Percentiles rank a stretch among this genome's conserved stretches.
These are phyloP conservation scores for Tulasnella sp. DNA, from an alignment of 768 basidiomycete genomes.

Conservation along the genomic window DNA sequence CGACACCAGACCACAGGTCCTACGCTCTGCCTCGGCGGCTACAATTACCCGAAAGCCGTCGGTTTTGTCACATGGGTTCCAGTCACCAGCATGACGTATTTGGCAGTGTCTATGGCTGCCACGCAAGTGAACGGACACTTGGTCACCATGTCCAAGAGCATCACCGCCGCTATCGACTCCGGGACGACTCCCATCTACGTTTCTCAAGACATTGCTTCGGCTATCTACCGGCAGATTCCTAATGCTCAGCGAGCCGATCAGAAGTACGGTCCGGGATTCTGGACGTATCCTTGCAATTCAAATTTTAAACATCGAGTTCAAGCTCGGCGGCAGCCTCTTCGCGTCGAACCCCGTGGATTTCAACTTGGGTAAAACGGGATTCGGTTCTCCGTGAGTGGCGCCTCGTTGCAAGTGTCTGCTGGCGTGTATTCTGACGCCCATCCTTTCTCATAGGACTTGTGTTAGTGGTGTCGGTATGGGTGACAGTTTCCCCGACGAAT, in stretches of 20 bases:
- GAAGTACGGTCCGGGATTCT: slow-evolving; percentile 37
- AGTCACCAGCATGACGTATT: slow-evolving; percentile 44
- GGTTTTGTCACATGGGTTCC: slow-evolving; percentile 36
- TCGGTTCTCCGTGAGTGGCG: slow-evolving; percentile 31
- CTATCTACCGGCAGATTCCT: slow-evolving; percentile 37
- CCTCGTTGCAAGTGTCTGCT: neutral
- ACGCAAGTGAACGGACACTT: slow-evolving; percentile 33
- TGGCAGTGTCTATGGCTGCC: slow-evolving; percentile 47
- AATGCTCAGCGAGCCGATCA: neutral
- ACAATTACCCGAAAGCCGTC: slow-evolving; percentile 34
- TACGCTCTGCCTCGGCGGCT: slow-evolving; percentile 44
- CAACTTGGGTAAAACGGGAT: slow-evolving; percentile 41
- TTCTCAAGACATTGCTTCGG: slow-evolving; percentile 37
- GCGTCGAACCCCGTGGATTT: slow-evolving; percentile 45
- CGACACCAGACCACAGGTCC: slow-evolving; percentile 38
- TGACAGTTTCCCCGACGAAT: slow-evolving; percentile 41
- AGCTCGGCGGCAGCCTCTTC: slow-evolving; percentile 40
- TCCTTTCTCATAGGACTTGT: slow-evolving; percentile 39
- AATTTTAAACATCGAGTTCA: slow-evolving; percentile 35
- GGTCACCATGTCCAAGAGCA: slow-evolving; percentile 21
- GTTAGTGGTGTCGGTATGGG: slow-evolving; percentile 46
- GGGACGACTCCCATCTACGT: slow-evolving; percentile 61
- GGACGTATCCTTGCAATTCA: slow-evolving; percentile 46
- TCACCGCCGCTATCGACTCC: slow-evolving; percentile 52
- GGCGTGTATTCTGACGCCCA: neutral